These are phyloP conservation scores for Sugiyamaella castrensis DNA, from an alignment of 1,139 yeast genomes.

Conservation along the genomic window DNA sequence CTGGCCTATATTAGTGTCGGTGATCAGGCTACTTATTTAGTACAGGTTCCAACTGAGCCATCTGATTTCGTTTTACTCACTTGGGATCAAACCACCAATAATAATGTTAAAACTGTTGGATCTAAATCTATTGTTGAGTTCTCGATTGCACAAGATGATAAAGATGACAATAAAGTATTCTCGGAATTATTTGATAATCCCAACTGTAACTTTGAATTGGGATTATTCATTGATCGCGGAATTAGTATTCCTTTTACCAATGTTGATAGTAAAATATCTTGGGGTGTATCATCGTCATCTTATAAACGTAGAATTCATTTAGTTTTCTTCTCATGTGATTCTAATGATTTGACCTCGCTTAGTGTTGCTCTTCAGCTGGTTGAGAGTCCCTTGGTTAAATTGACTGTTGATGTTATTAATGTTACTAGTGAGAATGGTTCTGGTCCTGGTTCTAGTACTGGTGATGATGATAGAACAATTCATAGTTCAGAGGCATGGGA, in stretches of 20 bases:
- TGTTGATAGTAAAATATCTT: constrained; percentile 6
- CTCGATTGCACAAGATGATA: constrained; percentile 8
- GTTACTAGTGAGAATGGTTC: not conserved
- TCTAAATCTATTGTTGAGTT: constrained; percentile 9
- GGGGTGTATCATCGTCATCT: not conserved
- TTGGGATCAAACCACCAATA: constrained; percentile 20
- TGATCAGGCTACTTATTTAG: constrained; percentile 36
- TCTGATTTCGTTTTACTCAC: constrained; percentile 22
- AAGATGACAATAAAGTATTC: constrained; percentile 1
- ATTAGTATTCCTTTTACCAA: constrained; percentile 16
- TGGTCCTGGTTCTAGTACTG: not conserved
- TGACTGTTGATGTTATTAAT: constrained; percentile 17
- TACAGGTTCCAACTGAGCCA: constrained; percentile 13
- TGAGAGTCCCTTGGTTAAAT: constrained; percentile 13
- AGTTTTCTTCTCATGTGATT: constrained; percentile 9
- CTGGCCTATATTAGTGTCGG: constrained; percentile 50
- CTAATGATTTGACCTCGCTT: constrained; percentile 19
- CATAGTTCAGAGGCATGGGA: constrained; percentile 15
- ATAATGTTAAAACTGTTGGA: constrained; percentile 1
- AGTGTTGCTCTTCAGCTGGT: constrained; percentile 18
- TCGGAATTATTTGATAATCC: constrained; percentile 14
- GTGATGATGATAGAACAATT: constrained; percentile 14
- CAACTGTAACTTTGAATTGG: constrained; percentile 14
- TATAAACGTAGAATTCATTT: constrained; percentile 14
- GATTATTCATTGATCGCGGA: constrained; percentile 20